Evolutionary conservation across 2,329 filamentous ascomycete species (phyloP).

Genomic region (Rhynchosporium agropyri): DNA sequence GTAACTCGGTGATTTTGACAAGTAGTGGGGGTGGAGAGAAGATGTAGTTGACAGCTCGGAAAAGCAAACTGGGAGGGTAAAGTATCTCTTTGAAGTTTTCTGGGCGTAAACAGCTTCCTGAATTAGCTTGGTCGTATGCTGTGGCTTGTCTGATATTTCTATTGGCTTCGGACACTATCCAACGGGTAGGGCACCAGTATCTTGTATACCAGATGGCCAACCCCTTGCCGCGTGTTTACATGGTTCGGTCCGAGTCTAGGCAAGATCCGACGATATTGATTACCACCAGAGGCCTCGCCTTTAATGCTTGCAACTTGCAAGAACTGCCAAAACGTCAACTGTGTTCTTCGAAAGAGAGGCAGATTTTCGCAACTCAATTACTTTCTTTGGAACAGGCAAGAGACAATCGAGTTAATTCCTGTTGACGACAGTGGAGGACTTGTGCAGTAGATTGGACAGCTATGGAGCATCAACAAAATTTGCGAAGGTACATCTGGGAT

Average conservation of each 20-base stretch:
- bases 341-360: no score
- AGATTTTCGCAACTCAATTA: no score
- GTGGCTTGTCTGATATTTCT: constrained; percentile 12
- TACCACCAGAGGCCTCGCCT: neutral
- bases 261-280: neutral
- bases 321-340: no score
- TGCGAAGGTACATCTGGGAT: no score
- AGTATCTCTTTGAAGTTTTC: neutral
- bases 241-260: constrained; percentile 3
- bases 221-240: neutral
- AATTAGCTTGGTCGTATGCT: constrained; percentile 9
- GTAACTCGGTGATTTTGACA: neutral
- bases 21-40: neutral
- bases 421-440: no score
- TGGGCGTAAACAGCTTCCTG: neutral
- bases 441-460: no score
- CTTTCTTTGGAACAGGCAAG: no score
- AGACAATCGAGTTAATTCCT: no score
- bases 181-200: constrained; percentile 7
- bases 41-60: no score
- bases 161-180: constrained; percentile 2
- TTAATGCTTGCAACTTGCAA: no score
- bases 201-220: neutral
- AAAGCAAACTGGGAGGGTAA: neutral
- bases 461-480: no score